Percentiles rank a stretch among this genome's conserved stretches.
phyloP scores from a whole-genome alignment of 805 yeast species.

The Candida namnaoensis region DNA sequence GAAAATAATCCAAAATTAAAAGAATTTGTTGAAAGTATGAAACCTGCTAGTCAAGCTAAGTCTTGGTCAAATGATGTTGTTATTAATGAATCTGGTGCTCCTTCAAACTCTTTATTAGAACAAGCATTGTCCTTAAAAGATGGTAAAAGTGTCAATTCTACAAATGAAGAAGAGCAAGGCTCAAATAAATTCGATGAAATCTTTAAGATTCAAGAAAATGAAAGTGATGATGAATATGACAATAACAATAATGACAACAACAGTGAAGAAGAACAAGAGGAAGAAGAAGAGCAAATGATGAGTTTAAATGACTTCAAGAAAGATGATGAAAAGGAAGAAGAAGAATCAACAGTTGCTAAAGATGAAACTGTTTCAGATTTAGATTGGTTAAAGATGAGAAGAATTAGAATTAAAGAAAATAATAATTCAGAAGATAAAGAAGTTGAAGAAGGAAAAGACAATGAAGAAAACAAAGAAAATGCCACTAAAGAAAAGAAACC shows the following conservation, averaged over 20 bases:
- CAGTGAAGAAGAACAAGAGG: conserved; percentile 17
- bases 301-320: conserved; percentile 22
- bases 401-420: conserved; percentile 59
- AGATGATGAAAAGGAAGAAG: conserved; percentile 17
- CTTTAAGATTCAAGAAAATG: conserved; percentile 23
- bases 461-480: conserved; percentile 3
- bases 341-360: conserved; percentile 24
- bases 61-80: conserved; percentile 59
- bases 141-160: conserved; percentile 6
- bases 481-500: conserved; percentile 1
- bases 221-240: conserved; percentile 37
- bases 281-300: conserved; percentile 44
- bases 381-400: conserved; percentile 78
- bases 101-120: conserved; percentile 27
- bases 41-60: conserved; percentile 58
- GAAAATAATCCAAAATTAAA: conserved; percentile 56
- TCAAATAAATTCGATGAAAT: conserved; percentile 15
- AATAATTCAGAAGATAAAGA: conserved; percentile 13
- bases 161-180: conserved; percentile 6
- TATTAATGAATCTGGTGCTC: conserved; percentile 23
- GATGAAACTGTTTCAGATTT: conserved; percentile 59
- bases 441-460: conserved; percentile 2
- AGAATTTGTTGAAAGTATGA: conserved; percentile 80
- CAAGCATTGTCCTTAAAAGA: conserved; percentile 28
- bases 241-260: conserved; percentile 19